Evolutionary conservation across 805 yeast species (phyloP).

Genomic region (Danielia oregonensis): DNA sequence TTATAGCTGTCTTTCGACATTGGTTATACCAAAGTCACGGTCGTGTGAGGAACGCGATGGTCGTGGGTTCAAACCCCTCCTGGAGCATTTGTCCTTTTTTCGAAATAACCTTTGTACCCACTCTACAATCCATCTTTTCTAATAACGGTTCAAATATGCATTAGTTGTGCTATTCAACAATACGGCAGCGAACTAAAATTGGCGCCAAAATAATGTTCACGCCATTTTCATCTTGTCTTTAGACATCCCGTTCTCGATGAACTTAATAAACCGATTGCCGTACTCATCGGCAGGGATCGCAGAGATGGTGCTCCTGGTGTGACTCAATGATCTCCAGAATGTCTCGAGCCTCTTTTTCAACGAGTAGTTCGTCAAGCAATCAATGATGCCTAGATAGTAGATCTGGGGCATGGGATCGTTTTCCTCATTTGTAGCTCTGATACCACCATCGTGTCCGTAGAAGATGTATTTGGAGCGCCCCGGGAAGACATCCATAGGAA

Average conservation of each 20-base stretch:
- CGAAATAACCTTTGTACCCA: background rate
- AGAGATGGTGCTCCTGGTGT: constrained; percentile 67
- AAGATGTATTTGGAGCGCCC: constrained; percentile 54
- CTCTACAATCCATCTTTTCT: too few relatives aligned
- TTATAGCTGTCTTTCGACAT: constrained; percentile 38
- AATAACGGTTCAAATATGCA: too few relatives aligned
- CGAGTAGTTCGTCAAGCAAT: constrained; percentile 82
- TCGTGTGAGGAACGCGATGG: constrained; percentile 56
- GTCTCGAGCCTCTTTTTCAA: constrained; percentile 78
- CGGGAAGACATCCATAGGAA: constrained; percentile 42
- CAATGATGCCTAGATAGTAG: constrained; percentile 91
- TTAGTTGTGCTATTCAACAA: too few relatives aligned
- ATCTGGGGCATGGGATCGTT: constrained; percentile 62
- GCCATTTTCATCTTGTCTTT: constrained; percentile 7
- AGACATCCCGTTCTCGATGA: constrained; percentile 44
- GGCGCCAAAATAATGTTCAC: too few relatives aligned
- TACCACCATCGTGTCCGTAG: constrained; percentile 82
- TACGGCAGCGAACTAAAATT: too few relatives aligned
- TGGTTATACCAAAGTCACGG: constrained; percentile 48
- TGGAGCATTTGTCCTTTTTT: constrained; percentile 43
- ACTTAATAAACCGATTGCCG: constrained; percentile 78
- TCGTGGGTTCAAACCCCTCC: constrained; percentile 55
- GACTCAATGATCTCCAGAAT: constrained; percentile 70
- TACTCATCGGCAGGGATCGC: constrained; percentile 90
- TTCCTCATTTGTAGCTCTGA: constrained; percentile 62